A percentile compares a stretch with the other conserved stretches of the same genome.
phyloP scores from a whole-genome alignment of 1,139 yeast genomes.

The Lodderomyces beijingensis region DNA sequence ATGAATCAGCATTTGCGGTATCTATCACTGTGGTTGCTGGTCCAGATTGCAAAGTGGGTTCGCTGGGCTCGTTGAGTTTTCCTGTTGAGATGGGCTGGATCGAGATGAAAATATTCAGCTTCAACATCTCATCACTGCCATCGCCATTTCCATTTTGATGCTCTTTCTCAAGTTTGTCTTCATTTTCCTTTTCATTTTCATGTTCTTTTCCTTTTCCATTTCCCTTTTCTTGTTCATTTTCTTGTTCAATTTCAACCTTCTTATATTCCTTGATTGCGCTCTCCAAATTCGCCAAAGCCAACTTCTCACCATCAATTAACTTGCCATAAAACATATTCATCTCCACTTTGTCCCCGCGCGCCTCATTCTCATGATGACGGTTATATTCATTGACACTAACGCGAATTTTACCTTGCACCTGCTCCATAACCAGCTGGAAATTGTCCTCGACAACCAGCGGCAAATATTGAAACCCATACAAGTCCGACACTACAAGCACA shows the following conservation, averaged over 20 bases:
- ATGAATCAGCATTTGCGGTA: conserved; percentile 30
- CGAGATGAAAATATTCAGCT: conserved; percentile 72
- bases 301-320: conserved; percentile 79
- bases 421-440: conserved; percentile 80
- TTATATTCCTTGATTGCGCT: conserved; percentile 52
- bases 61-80: conserved; percentile 1
- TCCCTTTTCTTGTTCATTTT: conserved; percentile 19
- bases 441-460: conserved; percentile 61
- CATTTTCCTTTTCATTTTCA: conserved; percentile 18
- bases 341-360: conserved; percentile 26
- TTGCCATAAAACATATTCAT: conserved; percentile 77
- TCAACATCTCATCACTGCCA: conserved; percentile 28
- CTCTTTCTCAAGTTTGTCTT: conserved; percentile 17
- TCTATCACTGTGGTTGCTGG: conserved; percentile 31
- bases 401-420: conserved; percentile 85
- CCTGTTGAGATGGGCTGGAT: conserved; percentile 58
- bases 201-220: conserved; percentile 15
- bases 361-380: conserved; percentile 17
- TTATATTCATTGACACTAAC: conserved; percentile 55
- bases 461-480: conserved; percentile 64
- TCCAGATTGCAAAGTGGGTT: no score
- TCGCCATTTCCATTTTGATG: conserved; percentile 17
- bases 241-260: conserved; percentile 17
- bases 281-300: conserved; percentile 83
- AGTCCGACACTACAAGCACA: conserved; percentile 66